Conservation (phyloP, 495 filamentous ascomycete species). For the Xylaria cubensis region DNA sequence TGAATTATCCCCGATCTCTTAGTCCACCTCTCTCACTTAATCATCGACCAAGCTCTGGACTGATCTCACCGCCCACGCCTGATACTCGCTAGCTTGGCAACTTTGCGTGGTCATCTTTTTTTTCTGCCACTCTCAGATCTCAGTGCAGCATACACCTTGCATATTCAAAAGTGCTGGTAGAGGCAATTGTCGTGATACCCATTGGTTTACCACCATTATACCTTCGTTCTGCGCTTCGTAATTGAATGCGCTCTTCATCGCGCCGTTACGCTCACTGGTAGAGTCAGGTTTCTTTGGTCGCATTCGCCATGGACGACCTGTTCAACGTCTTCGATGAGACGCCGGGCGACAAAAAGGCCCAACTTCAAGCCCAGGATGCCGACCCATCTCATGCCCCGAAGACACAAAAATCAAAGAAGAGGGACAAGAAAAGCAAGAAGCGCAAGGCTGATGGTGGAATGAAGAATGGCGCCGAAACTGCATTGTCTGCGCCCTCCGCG, state of each 20-base stretch:
- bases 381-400: slow-evolving; percentile 43
- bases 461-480: slow-evolving; percentile 58
- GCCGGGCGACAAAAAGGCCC: slow-evolving; percentile 35
- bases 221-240: neutral
- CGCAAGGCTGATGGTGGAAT: slow-evolving; percentile 80
- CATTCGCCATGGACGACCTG: slow-evolving; percentile 72
- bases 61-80: slow-evolving; percentile 22
- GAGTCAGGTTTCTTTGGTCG: neutral
- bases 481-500: slow-evolving; percentile 34
- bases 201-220: too few species aligned
- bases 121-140: slow-evolving; percentile 32
- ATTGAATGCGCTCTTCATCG: neutral
- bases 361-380: slow-evolving; percentile 49
- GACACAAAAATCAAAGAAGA: slow-evolving; percentile 54
- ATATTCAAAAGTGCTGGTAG: slow-evolving; percentile 1
- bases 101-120: slow-evolving; percentile 37
- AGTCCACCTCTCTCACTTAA: neutral
- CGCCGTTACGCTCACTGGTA: neutral
- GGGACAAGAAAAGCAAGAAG: slow-evolving; percentile 74
- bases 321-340: slow-evolving; percentile 82
- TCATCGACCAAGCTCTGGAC: neutral
- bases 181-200: neutral
- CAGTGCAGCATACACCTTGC: neutral
- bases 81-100: neutral
- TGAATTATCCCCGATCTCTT: neutral